Evolutionary conservation across 352 stramenopile species (phyloP), one percentile per base, ranked within the genome.

Genomic region (Phytophthora fragariaefolia): DNA sequence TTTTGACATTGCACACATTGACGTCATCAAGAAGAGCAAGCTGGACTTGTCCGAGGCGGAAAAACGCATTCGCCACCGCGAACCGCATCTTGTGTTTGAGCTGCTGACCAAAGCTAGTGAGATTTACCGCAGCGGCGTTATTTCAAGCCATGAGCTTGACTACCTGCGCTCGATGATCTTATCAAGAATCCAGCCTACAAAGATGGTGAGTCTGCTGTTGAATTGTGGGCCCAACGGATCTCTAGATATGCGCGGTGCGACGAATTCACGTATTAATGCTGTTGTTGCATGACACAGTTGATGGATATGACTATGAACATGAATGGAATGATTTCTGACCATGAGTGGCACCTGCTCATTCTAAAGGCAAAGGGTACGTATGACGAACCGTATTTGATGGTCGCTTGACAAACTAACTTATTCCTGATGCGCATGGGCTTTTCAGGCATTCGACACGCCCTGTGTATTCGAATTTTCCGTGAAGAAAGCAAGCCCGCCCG

Each of bases 251-350:
- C 13, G 13, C 18, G 34, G 0, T 42, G 34, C 15, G 34, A 8
- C 4, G 34, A 42, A 47, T 52, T 13, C 28, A 50, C 23, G 6
- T 51, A 24, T 22, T 28, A n/a, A 30, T 51, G 34, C 34, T 38
- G 32, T 38, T 38, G 13, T 9, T n/a, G 8, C 32, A n/a, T 38
- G 32, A 12, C 8, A 13, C 26, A 93, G 85, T 70, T 95, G 30
- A 89, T 86, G 40, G 85, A 93, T 60, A 91, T 87, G 78, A 91
- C 85, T 0, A 91, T 92, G 74, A 90, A 87, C 34, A 93, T 91
- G 85, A 82, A 93, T 63, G 79, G 80, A 20, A 88, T 92, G 66
- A 96, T 96, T 45, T 91, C 87, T 4, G 85, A 96, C 45, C 87
- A 96, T 66, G 84, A 96, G 63, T 96, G 87, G 87, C 87, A 96